These are phyloP conservation scores for Elsinoe perseae DNA, from an alignment of 2,329 filamentous ascomycete species.

Conservation along the genomic window DNA sequence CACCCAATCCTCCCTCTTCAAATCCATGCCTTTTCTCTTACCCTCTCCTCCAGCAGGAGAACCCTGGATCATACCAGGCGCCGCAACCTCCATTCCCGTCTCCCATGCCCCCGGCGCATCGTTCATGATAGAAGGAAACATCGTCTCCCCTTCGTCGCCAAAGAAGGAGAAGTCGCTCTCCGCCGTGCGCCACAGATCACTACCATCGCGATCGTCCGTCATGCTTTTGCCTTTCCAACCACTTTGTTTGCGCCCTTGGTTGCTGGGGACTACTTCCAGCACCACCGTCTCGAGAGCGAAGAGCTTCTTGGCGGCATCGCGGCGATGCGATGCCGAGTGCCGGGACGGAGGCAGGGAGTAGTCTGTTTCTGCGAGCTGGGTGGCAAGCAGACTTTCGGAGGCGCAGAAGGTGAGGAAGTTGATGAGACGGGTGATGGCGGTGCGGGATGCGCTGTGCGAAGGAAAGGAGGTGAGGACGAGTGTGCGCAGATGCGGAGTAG, in stretches of 20 bases:
- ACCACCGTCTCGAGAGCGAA: constrained; percentile 51
- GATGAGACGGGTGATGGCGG: constrained; percentile 41
- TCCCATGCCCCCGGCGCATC: constrained; percentile 36
- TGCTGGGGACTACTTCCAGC: constrained; percentile 44
- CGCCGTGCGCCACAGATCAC: constrained; percentile 53
- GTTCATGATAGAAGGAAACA: constrained; percentile 35
- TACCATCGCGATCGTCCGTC: constrained; percentile 50
- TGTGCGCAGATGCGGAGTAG: constrained; percentile 47
- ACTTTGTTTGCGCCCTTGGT: constrained; percentile 17
- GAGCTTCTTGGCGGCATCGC: constrained; percentile 42
- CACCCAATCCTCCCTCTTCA: constrained; percentile 22
- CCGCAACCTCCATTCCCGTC: constrained; percentile 39
- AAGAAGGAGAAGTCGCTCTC: constrained; percentile 53
- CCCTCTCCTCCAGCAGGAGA: background rate
- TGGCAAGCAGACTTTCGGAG: constrained; percentile 47
- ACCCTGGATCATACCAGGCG: constrained; percentile 24
- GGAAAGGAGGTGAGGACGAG: constrained; percentile 52
- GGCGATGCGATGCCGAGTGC: constrained; percentile 34
- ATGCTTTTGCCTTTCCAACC: constrained; percentile 37
- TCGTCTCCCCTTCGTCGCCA: constrained; percentile 41
- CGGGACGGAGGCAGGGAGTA: constrained; percentile 53
- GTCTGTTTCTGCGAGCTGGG: constrained; percentile 46
- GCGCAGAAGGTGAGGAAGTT: constrained; percentile 51
- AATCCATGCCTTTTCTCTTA: constrained; percentile 19
- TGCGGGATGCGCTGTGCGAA: constrained; percentile 24